phyloP scores from a whole-genome alignment of 352 stramenopile species.

The Globisporangium viniferum region DNA sequence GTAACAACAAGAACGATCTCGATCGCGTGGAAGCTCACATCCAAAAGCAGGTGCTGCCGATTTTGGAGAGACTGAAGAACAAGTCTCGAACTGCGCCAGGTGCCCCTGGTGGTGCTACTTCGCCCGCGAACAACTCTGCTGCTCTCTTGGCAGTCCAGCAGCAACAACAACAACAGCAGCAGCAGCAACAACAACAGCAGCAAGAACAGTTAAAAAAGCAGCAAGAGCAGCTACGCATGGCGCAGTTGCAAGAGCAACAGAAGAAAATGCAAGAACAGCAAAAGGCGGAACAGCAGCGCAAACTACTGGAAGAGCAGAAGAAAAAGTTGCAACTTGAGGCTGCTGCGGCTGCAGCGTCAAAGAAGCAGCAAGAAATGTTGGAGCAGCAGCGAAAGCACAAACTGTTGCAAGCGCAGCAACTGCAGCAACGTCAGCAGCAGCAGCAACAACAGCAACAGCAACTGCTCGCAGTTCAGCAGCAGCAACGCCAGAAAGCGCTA shows the following conservation, averaged over 20 bases:
- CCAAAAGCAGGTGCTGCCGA: constrained; percentile 80
- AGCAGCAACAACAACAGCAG: constrained; percentile 33
- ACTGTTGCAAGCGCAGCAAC: constrained; percentile 37
- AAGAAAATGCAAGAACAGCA: constrained; percentile 68
- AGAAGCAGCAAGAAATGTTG: constrained; percentile 61
- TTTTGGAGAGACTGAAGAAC: constrained; percentile 71
- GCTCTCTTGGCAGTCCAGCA: constrained; percentile 6
- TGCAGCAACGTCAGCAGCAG: constrained; percentile 31
- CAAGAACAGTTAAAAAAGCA: constrained; percentile 68
- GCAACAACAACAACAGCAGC: constrained; percentile 27
- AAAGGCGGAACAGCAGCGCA: constrained; percentile 59
- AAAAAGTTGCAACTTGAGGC: constrained; percentile 71
- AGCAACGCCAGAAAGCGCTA: constrained; percentile 27
- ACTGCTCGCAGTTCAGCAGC: constrained; percentile 33
- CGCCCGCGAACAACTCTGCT: constrained; percentile 9
- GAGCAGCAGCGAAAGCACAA: constrained; percentile 70
- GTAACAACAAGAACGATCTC: constrained; percentile 73
- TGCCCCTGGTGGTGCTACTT: constrained; percentile 15
- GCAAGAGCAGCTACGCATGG: constrained; percentile 55
- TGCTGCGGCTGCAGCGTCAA: constrained; percentile 43
- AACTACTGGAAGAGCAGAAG: constrained; percentile 63
- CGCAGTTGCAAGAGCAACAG: constrained; percentile 61
- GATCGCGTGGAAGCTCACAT: constrained; percentile 82
- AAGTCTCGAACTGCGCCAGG: constrained; percentile 42
- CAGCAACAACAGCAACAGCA: constrained; percentile 37